Percentiles rank a stretch among this genome's conserved stretches.
These are phyloP conservation scores for Triangularia setosa DNA, from an alignment of 2,329 filamentous ascomycete species.

Conservation along the genomic window DNA sequence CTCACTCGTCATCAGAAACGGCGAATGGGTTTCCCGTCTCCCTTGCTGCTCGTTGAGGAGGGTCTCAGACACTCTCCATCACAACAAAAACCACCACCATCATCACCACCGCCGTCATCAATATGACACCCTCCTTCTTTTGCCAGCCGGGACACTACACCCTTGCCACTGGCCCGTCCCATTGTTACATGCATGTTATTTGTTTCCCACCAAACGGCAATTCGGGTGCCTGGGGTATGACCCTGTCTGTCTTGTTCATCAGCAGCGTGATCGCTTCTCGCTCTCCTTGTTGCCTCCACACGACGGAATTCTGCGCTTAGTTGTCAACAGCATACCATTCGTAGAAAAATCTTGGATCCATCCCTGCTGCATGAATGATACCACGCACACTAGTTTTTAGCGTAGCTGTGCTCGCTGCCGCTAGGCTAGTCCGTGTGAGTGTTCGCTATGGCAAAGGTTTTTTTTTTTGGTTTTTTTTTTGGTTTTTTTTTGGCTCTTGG, in stretches of 20 bases:
- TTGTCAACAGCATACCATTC: neutral
- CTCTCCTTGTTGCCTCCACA: neutral
- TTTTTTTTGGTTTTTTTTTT: too few relatives aligned
- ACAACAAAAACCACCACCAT: neutral
- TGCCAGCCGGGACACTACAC: conserved; percentile 6
- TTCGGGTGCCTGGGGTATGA: neutral
- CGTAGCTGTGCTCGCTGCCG: neutral
- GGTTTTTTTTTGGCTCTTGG: neutral
- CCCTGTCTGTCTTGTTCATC: neutral
- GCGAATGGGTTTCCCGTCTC: neutral
- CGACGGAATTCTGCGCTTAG: neutral
- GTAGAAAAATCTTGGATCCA: neutral
- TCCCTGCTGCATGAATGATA: neutral
- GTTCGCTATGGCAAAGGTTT: neutral
- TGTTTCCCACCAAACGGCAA: conserved; percentile 2
- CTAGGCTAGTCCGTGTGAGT: neutral
- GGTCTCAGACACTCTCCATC: neutral
- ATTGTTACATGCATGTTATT: conserved; percentile 7
- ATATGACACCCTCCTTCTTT: neutral
- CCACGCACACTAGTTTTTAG: neutral
- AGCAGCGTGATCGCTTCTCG: neutral
- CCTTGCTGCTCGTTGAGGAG: neutral
- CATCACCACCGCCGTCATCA: neutral
- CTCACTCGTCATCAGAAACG: neutral
- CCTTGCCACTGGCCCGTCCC: conserved; percentile 8